These are phyloP conservation scores for Coemansia sp. DNA, from an alignment of 192 early-diverging fungal species.

Conservation along the genomic window DNA sequence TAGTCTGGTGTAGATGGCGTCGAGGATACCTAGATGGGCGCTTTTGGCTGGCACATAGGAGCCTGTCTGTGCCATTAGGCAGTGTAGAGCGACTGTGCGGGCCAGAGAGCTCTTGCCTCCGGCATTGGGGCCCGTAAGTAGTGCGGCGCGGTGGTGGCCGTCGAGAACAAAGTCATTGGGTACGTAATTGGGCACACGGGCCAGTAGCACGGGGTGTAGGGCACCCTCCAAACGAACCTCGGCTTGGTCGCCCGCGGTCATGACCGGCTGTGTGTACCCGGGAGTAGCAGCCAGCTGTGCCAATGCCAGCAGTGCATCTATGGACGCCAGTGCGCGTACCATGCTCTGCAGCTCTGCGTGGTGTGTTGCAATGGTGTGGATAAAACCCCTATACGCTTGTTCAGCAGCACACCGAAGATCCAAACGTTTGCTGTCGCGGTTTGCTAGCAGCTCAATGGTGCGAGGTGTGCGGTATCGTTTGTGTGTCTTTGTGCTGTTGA, in stretches of 20 bases:
- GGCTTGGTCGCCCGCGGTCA: constrained; percentile 63
- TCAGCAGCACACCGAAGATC: constrained; percentile 60
- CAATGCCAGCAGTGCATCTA: constrained; percentile 64
- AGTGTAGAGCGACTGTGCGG: constrained; percentile 85
- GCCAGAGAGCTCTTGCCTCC: constrained; percentile 96
- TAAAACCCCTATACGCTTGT: constrained; percentile 64
- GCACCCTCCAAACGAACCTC: constrained; percentile 80
- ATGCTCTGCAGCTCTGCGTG: constrained; percentile 63
- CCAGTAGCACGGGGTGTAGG: constrained; percentile 57
- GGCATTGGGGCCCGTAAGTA: constrained; percentile 97
- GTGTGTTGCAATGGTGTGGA: constrained; percentile 53
- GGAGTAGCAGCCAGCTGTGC: constrained; percentile 75
- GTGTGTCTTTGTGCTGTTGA: constrained; percentile 48
- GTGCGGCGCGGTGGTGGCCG: constrained; percentile 58
- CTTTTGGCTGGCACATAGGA: constrained; percentile 82
- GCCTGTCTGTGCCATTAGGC: constrained; percentile 95
- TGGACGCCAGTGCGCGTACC: constrained; percentile 58
- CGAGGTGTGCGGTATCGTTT: constrained; percentile 29
- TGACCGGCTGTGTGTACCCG: constrained; percentile 84
- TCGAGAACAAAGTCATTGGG: constrained; percentile 84
- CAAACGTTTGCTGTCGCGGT: constrained; percentile 59
- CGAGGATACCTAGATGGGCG: constrained; percentile 75
- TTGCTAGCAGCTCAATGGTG: constrained; percentile 58
- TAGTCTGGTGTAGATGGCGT: constrained; percentile 93
- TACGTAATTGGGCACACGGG: constrained; percentile 66